Conservation (phyloP, 2,329 filamentous ascomycete genomes). For the Didymellaceae sp. region DNA sequence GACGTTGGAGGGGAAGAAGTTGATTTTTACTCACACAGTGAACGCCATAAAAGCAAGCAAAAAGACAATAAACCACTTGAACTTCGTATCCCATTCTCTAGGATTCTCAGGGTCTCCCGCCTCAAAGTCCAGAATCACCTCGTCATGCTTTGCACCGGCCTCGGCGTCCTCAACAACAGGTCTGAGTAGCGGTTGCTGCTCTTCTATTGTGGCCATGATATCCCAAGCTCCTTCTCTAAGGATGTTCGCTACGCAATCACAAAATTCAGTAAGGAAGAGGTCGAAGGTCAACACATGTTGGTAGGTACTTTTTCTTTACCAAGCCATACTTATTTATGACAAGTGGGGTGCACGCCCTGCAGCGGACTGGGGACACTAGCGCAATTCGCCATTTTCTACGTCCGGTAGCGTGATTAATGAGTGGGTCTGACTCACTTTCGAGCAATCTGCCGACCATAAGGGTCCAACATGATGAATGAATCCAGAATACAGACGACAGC, state of each 20-base stretch:
- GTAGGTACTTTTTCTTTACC: slow-evolving; percentile 16
- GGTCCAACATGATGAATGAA: neutral
- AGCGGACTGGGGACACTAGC: slow-evolving; percentile 11
- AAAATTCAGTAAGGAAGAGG: neutral
- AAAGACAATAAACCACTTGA: slow-evolving; percentile 43
- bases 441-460: neutral
- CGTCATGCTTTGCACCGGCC: slow-evolving; percentile 24
- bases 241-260: neutral
- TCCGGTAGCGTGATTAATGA: slow-evolving; percentile 15
- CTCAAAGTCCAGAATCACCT: slow-evolving; percentile 39
- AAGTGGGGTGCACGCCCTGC: slow-evolving; percentile 18
- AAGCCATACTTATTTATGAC: slow-evolving; percentile 14
- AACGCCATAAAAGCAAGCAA: slow-evolving; percentile 45
- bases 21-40: slow-evolving; percentile 42
- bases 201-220: slow-evolving; percentile 30
- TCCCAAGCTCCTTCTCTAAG: slow-evolving; percentile 2
- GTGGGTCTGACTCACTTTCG: slow-evolving; percentile 12
- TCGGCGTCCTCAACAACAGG: slow-evolving; percentile 28
- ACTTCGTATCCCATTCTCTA: slow-evolving; percentile 38
- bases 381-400: slow-evolving; percentile 12
- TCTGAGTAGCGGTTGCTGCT: slow-evolving; percentile 41
- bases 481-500: neutral
- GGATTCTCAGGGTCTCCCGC: slow-evolving; percentile 40
- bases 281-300: slow-evolving; percentile 2
- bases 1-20: no score